phyloP scores from a whole-genome alignment of 2,329 filamentous ascomycete species.

The Fusarium nodosum region DNA sequence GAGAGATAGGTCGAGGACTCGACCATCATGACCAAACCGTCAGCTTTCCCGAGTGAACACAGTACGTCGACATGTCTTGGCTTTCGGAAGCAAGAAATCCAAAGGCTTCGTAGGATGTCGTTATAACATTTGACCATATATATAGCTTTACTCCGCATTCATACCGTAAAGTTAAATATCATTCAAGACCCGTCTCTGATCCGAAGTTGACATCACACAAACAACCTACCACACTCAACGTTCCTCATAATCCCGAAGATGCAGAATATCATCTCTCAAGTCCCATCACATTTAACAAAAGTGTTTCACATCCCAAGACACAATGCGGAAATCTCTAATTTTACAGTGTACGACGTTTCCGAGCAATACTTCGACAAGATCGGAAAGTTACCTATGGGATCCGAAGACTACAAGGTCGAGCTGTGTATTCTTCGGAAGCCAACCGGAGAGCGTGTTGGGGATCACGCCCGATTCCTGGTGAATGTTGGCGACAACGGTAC shows the following conservation, averaged over 20 bases:
- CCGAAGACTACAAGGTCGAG: conserved; percentile 18
- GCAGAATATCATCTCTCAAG: conserved; percentile 6
- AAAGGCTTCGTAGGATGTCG: not conserved
- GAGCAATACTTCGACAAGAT: conserved; percentile 9
- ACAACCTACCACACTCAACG: rapidly evolving
- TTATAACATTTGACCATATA: not conserved
- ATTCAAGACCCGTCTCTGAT: not conserved
- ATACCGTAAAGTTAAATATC: not conserved
- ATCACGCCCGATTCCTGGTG: conserved; percentile 23
- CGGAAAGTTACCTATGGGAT: not conserved
- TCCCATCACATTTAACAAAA: not conserved
- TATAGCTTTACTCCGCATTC: not conserved
- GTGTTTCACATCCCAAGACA: conserved; percentile 21
- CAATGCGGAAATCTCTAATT: not conserved
- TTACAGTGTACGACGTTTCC: conserved; percentile 17
- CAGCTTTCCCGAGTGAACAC: not conserved
- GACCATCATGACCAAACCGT: not conserved
- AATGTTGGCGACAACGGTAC: not conserved
- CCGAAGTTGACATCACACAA: not conserved
- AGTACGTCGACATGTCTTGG: not conserved
- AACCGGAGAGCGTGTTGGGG: not conserved
- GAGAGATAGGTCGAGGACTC: not conserved
- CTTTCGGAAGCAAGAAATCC: rapidly evolving
- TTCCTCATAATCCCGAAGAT: not conserved
- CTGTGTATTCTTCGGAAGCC: conserved; percentile 27